Base-by-base conservation (phyloP, 495 filamentous ascomycete species). In the Podospora comata region DNA sequence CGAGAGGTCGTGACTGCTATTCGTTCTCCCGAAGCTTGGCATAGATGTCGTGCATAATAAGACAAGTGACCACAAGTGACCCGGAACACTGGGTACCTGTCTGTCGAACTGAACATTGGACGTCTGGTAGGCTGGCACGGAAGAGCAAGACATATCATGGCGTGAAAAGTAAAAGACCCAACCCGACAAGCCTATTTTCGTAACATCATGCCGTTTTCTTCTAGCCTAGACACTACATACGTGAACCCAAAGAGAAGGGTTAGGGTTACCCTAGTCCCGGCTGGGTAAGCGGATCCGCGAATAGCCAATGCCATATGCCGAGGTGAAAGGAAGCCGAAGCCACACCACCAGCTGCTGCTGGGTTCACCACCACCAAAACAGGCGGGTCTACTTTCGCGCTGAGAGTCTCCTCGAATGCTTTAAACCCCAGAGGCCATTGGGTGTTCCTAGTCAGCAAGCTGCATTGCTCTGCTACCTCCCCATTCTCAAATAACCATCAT, bases 291-390 rank as follows among this genome's bases (percentile, higher is more conserved):
- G 61, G 61, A 63, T 48, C 61, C 61, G 61, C 32, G 61, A 20
- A 30, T 16, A 26, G 30, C 26, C 59, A 32, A 63, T 32, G 64
- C 62, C 28, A 71, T 73, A 66, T 71, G 71, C 73, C 73, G 71
- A 72, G 72, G 72, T 68, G 48, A 69, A 74, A 72, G 61, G 68
- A 64, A 66, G 65, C 65, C 65, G 68, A 66, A 65, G 62, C 39
- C 56, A 44, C 39, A 44, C 39, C 20, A 20, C 60, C 60, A 67
- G 61, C 62, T 67, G 62, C 23, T 4, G 30, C 7, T 7, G 30
- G 60, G 30, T 23, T 23, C 23, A 23, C 23, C 16, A 19, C 32
- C n/a, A 57, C 13, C 26, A 5, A n/a, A 64, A 60, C 23, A 23
- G 60, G 60, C 68, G 63, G 69, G 65, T 67, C 65, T 61, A 16